Conservation (phyloP, 108 stramenopile genomes). For the Pseudonitzschia pungens region DNA sequence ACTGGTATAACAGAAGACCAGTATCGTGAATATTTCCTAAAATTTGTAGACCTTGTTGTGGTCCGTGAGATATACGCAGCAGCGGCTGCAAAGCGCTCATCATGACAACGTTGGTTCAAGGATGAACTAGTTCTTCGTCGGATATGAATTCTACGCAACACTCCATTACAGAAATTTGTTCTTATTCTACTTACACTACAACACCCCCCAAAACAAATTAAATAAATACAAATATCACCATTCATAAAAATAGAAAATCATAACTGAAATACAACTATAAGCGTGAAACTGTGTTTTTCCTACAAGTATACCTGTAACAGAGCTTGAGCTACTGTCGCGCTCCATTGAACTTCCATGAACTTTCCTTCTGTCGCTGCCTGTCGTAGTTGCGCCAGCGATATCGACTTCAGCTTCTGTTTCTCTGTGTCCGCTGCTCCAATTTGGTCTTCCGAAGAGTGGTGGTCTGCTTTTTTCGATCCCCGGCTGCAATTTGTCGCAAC, state of each 20-base stretch:
- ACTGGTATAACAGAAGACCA: conserved; percentile 50
- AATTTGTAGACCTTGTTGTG: conserved; percentile 78
- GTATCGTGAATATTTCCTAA: conserved; percentile 65
- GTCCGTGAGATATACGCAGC: conserved; percentile 63
- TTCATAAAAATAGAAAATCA: background rate
- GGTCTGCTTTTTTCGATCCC: background rate
- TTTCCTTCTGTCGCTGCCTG: conserved; percentile 47
- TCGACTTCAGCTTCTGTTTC: conserved; percentile 46
- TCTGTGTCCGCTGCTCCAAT: conserved; percentile 79
- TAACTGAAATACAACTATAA: background rate
- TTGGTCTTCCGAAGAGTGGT: conserved; percentile 21
- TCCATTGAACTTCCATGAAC: conserved; percentile 85
- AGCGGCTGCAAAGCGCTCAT: background rate
- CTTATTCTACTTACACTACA: no score
- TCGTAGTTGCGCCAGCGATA: conserved; percentile 50
- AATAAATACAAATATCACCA: background rate
- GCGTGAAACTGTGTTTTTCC: no score
- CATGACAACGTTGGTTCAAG: background rate
- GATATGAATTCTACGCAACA: no score
- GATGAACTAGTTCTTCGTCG: background rate
- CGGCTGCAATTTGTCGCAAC: conserved; percentile 55
- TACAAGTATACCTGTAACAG: conserved; percentile 37
- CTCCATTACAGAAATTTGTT: no score
- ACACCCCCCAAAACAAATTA: no score
- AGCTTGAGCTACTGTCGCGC: conserved; percentile 73